Conservation (phyloP, 148 eudicot species). For the Rhododendron henanense region DNA sequence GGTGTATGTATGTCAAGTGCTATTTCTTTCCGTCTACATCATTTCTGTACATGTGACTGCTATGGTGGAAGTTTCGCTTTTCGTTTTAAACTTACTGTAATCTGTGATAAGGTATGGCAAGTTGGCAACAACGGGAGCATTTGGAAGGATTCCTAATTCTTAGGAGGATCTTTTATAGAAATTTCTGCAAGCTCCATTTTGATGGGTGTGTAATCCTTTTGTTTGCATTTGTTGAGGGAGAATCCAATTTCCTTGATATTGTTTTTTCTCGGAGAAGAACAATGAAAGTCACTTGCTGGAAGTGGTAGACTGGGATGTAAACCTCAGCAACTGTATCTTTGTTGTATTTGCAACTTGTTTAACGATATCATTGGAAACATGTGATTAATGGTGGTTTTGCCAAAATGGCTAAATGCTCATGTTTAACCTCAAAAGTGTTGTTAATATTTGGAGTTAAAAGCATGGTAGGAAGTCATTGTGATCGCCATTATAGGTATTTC, state of each 20-base stretch:
- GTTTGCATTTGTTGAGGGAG: background rate
- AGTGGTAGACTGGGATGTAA: background rate
- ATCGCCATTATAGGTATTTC: background rate
- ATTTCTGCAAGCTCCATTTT: background rate
- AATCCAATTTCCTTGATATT: background rate
- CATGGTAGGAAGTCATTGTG: background rate
- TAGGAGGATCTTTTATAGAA: background rate
- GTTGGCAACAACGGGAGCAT: background rate
- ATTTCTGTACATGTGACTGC: background rate
- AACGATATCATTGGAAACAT: background rate
- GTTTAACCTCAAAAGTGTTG: background rate
- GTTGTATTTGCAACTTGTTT: background rate
- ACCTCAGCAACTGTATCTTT: background rate
- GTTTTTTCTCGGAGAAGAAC: background rate
- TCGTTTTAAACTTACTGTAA: background rate
- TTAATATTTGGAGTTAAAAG: background rate
- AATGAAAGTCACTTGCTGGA: background rate
- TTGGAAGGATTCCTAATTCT: constrained; percentile 8
- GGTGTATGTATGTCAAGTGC: background rate
- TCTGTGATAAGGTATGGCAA: background rate
- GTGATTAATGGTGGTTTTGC: background rate
- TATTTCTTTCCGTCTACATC: background rate
- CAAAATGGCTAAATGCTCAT: background rate
- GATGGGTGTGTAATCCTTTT: background rate
- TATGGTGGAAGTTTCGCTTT: background rate